Base-by-base conservation (phyloP, 2,329 filamentous ascomycete species). In the Cordyceps farinosa region DNA sequence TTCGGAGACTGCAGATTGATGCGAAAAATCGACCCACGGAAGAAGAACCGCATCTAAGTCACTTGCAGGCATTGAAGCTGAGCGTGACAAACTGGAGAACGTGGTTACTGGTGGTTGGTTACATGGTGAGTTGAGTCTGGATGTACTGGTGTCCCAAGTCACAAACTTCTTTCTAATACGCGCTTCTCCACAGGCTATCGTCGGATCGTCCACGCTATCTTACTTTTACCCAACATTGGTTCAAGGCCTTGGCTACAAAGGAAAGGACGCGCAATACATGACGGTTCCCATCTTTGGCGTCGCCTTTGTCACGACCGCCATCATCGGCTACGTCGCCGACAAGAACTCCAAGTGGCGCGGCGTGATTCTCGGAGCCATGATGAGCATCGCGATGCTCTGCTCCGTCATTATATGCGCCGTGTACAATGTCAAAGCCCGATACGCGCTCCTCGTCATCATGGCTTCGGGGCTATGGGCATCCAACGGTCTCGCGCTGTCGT, bases 31-130 rank as follows among this genome's bases (percentile, higher is more conserved):
- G 84, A 86, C 3, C 82, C 83, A 67, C 85, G 64, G 84, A 88
- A 68, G 90, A 92, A 71, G 79, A 85, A 40, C 92, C 91, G 75
- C 82, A 86, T 65, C 86, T 86, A 79, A 75, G 76, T 2, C 91
- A 90, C 71, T 81, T 92, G 67, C 90, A 85, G 84, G 80, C 83
- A 1, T 84, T 63, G 30, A 57, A 69, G 68, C 52, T 67, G 13
- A 65, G 68, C 17, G 40, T 83, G 29, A 69, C 66, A 5, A 78
- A 81, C 65, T 76, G 74, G 74, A 69, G 72, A 38, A 75, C 74
- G 0, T 80, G 76, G 76, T 57, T 74, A 0, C 77, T 79, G 15
- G 71, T 76, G 1, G 66, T 77, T 6, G 76, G 75, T 9, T 80
- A 80, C 65, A 79, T 79, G 73, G 74, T 74, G 32, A 53, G 66